Conservation (phyloP, 768 basidiomycete genomes). For the Holtermannia corniformis region DNA sequence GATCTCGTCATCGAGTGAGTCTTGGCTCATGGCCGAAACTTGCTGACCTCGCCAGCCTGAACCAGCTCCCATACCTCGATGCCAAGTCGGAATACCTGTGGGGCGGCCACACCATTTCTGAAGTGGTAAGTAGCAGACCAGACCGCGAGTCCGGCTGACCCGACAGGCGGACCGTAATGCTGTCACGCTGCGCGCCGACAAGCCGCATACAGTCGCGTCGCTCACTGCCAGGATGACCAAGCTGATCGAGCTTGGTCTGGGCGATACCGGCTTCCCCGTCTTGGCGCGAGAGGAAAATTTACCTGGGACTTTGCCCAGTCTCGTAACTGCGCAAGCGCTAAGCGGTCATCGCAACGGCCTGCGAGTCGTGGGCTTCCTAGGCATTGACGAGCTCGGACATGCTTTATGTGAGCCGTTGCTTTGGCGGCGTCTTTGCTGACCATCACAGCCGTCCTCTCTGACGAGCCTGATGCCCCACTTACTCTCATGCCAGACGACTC, state of each 20-base stretch:
- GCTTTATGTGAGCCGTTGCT: constrained; percentile 58
- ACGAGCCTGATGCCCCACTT: constrained; percentile 58
- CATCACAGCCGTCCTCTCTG: constrained; percentile 42
- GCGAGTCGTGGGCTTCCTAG: constrained; percentile 81
- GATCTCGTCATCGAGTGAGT: constrained; percentile 82
- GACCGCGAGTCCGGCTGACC: not conserved
- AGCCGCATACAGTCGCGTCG: constrained; percentile 63
- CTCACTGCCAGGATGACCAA: constrained; percentile 65
- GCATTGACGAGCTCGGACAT: constrained; percentile 86
- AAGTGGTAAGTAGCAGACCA: constrained; percentile 54
- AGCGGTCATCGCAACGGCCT: no score
- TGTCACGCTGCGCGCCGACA: constrained; percentile 62
- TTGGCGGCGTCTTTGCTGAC: not conserved
- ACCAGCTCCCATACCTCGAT: constrained; percentile 85
- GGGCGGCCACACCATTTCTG: constrained; percentile 63
- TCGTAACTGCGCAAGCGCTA: no score
- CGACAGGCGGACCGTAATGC: constrained; percentile 57
- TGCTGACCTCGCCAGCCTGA: constrained; percentile 49
- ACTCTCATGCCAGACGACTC: constrained; percentile 47
- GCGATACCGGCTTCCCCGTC: constrained; percentile 76
- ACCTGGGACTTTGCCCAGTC: no score
- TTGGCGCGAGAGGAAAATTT: constrained; percentile 47
- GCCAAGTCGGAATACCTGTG: constrained; percentile 81
- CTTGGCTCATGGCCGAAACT: not conserved
- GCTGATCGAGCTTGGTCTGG: constrained; percentile 47